A percentile compares a stretch with the other conserved stretches of the same genome.
Conservation (phyloP, 805 yeast species). For the Starmerella bombi region DNA sequence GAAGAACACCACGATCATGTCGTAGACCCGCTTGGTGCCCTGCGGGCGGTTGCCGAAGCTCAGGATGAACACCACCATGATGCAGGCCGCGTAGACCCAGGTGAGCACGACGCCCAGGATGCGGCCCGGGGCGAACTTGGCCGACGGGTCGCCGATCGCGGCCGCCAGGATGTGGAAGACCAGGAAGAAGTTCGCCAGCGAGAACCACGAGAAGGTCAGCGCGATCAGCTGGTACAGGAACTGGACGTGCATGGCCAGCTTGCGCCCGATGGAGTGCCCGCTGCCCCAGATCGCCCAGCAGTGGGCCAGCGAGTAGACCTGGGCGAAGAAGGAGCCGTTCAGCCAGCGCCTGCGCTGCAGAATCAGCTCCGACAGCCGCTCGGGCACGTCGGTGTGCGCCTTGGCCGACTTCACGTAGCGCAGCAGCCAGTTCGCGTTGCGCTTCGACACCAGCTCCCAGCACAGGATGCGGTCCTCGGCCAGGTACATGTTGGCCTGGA, state of each 20-base stretch:
- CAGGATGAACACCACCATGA: conserved; percentile 74
- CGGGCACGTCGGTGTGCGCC: conserved; percentile 95
- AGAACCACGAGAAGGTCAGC: conserved; percentile 80
- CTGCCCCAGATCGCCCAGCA: conserved; percentile 65
- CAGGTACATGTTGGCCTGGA: conserved; percentile 89
- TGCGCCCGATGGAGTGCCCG: conserved; percentile 52
- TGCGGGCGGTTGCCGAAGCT: conserved; percentile 91
- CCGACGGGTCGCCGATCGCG: conserved; percentile 51
- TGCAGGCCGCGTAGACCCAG: conserved; percentile 72
- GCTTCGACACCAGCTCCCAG: conserved; percentile 87
- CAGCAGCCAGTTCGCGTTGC: conserved; percentile 57
- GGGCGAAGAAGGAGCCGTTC: conserved; percentile 93
- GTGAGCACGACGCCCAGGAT: conserved; percentile 64
- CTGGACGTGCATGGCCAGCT: conserved; percentile 60
- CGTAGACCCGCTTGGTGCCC: conserved; percentile 71
- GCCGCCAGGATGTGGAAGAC: conserved; percentile 80
- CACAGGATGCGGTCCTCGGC: conserved; percentile 95
- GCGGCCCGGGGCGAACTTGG: conserved; percentile 58
- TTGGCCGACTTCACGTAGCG: conserved; percentile 76
- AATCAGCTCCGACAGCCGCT: conserved; percentile 68
- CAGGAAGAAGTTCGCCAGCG: conserved; percentile 75
- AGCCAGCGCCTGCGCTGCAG: conserved; percentile 93
- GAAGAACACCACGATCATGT: conserved; percentile 61
- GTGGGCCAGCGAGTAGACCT: conserved; percentile 72
- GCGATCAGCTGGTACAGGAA: conserved; percentile 64